Conservation (phyloP, 257 asterid species). For the Nemophila menziesii region DNA sequence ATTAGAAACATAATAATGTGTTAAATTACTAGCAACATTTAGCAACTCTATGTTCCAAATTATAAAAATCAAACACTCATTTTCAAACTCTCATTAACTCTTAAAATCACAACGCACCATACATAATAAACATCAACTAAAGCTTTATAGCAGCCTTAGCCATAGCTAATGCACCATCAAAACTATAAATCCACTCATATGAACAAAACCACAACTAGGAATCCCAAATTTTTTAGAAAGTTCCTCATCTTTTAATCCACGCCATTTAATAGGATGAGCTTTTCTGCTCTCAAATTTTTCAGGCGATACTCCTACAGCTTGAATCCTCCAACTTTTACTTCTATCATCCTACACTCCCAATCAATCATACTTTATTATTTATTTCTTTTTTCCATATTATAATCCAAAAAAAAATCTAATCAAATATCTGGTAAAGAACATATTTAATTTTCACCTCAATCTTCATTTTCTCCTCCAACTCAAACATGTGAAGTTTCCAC, state of each 20-base stretch:
- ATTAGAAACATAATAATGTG: constrained; percentile 21
- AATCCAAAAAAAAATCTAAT: not conserved
- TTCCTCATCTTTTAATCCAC: constrained; percentile 75
- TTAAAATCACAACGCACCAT: no score
- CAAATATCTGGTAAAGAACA: constrained; percentile 53
- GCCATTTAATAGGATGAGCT: constrained; percentile 76
- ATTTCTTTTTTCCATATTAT: no score
- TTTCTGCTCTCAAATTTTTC: constrained; percentile 75
- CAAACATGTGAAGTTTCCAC: constrained; percentile 83
- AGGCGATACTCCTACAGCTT: constrained; percentile 63
- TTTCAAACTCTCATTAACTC: not conserved
- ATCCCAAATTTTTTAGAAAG: constrained; percentile 45
- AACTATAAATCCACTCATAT: constrained; percentile 80
- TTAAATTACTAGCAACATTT: constrained; percentile 1
- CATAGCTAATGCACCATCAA: constrained; percentile 76
- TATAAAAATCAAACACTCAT: no score
- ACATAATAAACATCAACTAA: constrained; percentile 11
- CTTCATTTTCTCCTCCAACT: constrained; percentile 73
- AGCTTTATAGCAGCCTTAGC: constrained; percentile 67
- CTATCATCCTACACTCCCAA: constrained; percentile 50
- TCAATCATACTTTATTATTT: not conserved
- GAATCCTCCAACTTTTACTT: constrained; percentile 71
- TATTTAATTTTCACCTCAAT: constrained; percentile 51
- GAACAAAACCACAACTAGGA: constrained; percentile 62
- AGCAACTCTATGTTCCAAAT: no score